phyloP scores from a whole-genome alignment of 805 yeast genomes.

The Metschnikowia kunwiensis region DNA sequence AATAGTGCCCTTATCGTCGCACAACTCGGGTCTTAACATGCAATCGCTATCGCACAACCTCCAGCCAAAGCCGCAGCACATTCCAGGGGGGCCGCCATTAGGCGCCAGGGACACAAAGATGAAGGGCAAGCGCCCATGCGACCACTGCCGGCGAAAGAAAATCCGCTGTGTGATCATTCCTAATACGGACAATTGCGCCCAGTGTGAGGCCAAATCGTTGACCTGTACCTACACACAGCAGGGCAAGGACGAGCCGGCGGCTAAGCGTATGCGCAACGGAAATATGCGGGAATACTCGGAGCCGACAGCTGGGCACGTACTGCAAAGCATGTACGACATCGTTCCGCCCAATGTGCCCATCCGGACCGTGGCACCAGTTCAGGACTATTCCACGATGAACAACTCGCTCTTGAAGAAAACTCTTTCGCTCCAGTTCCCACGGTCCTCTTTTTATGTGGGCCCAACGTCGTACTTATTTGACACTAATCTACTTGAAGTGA shows the following conservation, averaged over 20 bases:
- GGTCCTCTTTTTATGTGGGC: constrained; percentile 87
- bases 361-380: constrained; percentile 56
- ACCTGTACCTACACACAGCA: constrained; percentile 62
- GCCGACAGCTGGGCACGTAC: not conserved
- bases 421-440: constrained; percentile 76
- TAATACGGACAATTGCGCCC: constrained; percentile 61
- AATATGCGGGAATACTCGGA: no score
- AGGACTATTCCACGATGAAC: constrained; percentile 62
- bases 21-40: not conserved
- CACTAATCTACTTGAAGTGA: constrained; percentile 58
- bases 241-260: constrained; percentile 41
- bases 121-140: constrained; percentile 60
- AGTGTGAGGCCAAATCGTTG: constrained; percentile 70
- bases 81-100: not conserved
- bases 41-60: not conserved
- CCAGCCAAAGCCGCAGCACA: not conserved
- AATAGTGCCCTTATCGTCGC: not conserved
- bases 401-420: constrained; percentile 66
- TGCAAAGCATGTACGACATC: constrained; percentile 14
- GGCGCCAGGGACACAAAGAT: not conserved
- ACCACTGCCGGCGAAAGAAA: constrained; percentile 77
- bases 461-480: constrained; percentile 81
- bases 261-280: constrained; percentile 30
- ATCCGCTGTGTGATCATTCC: constrained; percentile 73
- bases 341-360: constrained; percentile 44